These are phyloP conservation scores for Epichloe glyceriae DNA, from an alignment of 2,329 filamentous ascomycete species.

Conservation along the genomic window DNA sequence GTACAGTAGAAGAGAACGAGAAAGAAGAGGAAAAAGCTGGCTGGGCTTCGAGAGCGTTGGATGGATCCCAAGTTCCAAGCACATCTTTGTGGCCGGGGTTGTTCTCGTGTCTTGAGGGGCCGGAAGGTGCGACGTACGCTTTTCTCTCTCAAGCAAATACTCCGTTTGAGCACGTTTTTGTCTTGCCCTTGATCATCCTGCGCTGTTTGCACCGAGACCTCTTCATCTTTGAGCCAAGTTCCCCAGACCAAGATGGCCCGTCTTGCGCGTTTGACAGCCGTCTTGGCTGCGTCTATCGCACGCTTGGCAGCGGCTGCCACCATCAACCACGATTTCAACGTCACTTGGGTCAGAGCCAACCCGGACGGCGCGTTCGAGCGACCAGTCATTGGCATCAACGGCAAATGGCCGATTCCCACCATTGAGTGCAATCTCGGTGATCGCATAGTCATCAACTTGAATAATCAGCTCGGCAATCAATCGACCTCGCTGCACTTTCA, in stretches of 20 bases:
- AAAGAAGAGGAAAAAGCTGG: no score
- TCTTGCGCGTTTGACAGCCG: conserved; percentile 7
- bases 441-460: conserved; percentile 42
- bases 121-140: no score
- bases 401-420: conserved; percentile 57
- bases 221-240: not conserved
- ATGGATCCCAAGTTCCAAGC: no score
- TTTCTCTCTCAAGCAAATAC: no score
- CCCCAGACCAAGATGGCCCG: conserved; percentile 7
- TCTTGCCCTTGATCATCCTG: not conserved
- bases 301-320: conserved; percentile 23
- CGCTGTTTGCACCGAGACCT: not conserved
- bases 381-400: conserved; percentile 65
- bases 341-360: conserved; percentile 58
- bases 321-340: conserved; percentile 51
- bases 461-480: conserved; percentile 49
- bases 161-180: not conserved
- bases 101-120: no score
- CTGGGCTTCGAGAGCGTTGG: no score
- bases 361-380: conserved; percentile 55
- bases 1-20: no score
- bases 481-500: conserved; percentile 56
- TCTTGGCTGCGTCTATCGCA: conserved; percentile 9
- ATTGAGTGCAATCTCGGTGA: conserved; percentile 53
- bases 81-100: no score